Conservation (phyloP, 1,284 basidiomycete species). For the Naganishia albida region DNA sequence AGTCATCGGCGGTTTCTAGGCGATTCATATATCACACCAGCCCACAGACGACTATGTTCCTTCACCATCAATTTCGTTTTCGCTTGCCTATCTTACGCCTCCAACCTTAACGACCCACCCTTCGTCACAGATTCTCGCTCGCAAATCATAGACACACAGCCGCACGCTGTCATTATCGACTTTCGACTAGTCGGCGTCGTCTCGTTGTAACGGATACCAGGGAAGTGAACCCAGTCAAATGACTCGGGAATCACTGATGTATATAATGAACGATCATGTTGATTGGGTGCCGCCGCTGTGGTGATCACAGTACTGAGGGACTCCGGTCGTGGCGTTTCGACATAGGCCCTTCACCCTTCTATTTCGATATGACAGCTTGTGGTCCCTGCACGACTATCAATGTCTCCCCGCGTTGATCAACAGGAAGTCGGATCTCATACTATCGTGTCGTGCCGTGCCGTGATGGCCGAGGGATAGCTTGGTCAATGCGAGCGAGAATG, state of each 20-base stretch:
- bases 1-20: slow-evolving; percentile 18
- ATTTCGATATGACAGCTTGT: too few relatives aligned
- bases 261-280: slow-evolving; percentile 22
- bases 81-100: slow-evolving; percentile 11
- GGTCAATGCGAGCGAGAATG: too few relatives aligned
- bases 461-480: too few relatives aligned
- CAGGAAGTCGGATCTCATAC: too few relatives aligned
- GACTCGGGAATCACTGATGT: neutral
- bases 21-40: neutral
- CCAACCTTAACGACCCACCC: neutral
- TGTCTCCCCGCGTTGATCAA: too few relatives aligned
- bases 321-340: too few relatives aligned
- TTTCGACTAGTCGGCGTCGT: neutral
- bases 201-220: slow-evolving; percentile 8
- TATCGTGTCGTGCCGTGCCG: too few relatives aligned
- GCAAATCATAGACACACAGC: slow-evolving; percentile 1
- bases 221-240: slow-evolving; percentile 12
- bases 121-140: neutral
- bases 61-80: slow-evolving; percentile 24
- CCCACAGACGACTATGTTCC: neutral
- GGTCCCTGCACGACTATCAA: too few relatives aligned
- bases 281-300: neutral
- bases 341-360: too few relatives aligned
- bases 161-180: neutral
- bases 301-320: neutral